Conservation (phyloP, 163 green algal species). For the Chlamydomonas reinhardtii region DNA sequence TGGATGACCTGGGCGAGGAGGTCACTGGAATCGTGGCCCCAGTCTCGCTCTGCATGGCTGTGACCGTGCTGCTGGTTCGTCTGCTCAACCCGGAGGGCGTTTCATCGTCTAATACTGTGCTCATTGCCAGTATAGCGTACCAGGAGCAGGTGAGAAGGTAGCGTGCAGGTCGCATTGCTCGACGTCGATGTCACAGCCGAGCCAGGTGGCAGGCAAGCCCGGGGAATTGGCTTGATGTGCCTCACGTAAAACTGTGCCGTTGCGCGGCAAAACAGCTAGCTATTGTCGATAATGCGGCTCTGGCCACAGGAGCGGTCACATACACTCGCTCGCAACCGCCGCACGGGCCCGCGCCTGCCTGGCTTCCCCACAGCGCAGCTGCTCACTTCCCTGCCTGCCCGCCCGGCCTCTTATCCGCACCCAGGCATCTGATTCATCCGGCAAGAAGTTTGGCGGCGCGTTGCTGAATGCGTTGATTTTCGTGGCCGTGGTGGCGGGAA, state of each 20-base stretch:
- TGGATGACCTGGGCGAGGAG: constrained; percentile 86
- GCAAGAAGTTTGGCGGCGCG: constrained; percentile 87
- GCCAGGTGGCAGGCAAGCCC: too few species aligned
- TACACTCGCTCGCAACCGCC: too few species aligned
- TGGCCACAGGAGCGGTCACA: too few species aligned
- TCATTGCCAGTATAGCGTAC: constrained; percentile 86
- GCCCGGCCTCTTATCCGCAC: background rate
- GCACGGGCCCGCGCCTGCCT: too few species aligned
- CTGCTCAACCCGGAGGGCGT: constrained; percentile 86
- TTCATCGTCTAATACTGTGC: constrained; percentile 63
- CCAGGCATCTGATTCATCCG: constrained; percentile 77
- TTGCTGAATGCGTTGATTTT: constrained; percentile 97
- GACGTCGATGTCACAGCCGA: too few species aligned
- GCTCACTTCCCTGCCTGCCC: background rate
- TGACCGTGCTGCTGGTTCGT: constrained; percentile 90
- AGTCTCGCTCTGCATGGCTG: constrained; percentile 94
- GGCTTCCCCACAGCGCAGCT: too few species aligned
- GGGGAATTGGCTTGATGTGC: too few species aligned
- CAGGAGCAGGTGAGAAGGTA: constrained; percentile 69
- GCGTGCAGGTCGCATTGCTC: too few species aligned
- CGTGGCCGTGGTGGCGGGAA: constrained; percentile 83
- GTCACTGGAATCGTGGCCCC: constrained; percentile 86
- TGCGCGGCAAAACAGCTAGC: too few species aligned
- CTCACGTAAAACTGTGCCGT: too few species aligned
- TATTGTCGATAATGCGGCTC: too few species aligned